Evolutionary conservation across 768 basidiomycete species (phyloP).

Genomic region (Paxillus rubicundulus): DNA sequence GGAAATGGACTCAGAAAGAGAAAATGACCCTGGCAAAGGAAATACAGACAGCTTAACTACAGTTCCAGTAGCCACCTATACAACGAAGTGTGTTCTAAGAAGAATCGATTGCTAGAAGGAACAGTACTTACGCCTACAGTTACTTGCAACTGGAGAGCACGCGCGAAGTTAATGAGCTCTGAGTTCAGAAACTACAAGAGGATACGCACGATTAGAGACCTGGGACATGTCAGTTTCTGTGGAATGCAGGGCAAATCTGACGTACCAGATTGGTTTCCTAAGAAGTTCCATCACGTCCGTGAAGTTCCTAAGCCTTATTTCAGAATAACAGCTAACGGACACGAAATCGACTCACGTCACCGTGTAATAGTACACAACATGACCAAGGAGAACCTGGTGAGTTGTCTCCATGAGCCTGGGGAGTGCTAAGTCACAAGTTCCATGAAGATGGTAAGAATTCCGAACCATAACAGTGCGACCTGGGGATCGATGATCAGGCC

Average conservation of each 20-base stretch:
- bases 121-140: conserved; percentile 33
- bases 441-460: not conserved
- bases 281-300: conserved; percentile 35
- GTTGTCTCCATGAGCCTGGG: conserved; percentile 44
- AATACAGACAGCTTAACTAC: conserved; percentile 53
- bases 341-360: conserved; percentile 42
- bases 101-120: not conserved
- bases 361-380: conserved; percentile 53
- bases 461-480: conserved; percentile 36
- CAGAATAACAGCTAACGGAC: not conserved
- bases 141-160: conserved; percentile 40
- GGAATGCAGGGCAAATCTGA: not conserved
- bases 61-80: conserved; percentile 50
- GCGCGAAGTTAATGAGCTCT: not conserved
- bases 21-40: not conserved
- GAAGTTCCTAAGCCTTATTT: conserved; percentile 37
- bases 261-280: conserved; percentile 47
- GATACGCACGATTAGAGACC: conserved; percentile 48
- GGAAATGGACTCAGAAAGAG: not conserved
- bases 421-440: not conserved
- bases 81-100: not conserved
- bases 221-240: conserved; percentile 25
- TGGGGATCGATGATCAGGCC: conserved; percentile 7
- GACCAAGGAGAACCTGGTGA: conserved; percentile 51
- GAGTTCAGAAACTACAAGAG: conserved; percentile 4